Conservation (phyloP, 139 green algal genomes). For the Coelastrella sp. region DNA sequence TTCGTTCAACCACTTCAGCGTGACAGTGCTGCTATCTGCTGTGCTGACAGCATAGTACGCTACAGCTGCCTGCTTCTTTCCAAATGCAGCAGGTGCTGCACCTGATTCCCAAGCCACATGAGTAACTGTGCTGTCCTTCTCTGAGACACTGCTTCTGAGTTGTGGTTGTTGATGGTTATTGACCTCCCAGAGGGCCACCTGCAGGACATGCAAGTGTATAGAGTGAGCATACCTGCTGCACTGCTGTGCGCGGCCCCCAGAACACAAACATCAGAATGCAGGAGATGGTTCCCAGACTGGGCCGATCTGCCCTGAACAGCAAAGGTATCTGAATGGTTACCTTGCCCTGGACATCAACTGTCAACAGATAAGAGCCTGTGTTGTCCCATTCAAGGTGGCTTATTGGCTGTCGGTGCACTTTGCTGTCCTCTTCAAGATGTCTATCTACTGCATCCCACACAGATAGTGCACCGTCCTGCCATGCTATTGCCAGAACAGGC, state of each 20-base stretch:
- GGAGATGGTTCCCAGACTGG: too few species aligned
- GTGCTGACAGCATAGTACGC: slow-evolving; percentile 16
- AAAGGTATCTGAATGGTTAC: slow-evolving; percentile 29
- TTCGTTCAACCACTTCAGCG: slow-evolving; percentile 66
- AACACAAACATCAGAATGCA: too few species aligned
- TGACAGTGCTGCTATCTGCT: slow-evolving; percentile 26
- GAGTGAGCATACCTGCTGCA: too few species aligned
- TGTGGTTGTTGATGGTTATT: slow-evolving; percentile 60
- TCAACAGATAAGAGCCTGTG: slow-evolving; percentile 55
- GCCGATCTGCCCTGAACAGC: background rate
- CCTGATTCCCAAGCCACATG: slow-evolving; percentile 5
- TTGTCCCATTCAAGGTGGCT: slow-evolving; percentile 57
- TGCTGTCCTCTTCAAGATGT: slow-evolving; percentile 68
- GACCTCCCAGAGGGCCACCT: slow-evolving; percentile 66
- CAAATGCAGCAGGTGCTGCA: background rate
- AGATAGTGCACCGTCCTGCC: slow-evolving; percentile 71
- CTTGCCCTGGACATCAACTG: slow-evolving; percentile 60
- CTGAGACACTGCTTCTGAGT: slow-evolving; percentile 51
- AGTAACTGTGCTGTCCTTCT: slow-evolving; percentile 48
- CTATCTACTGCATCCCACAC: slow-evolving; percentile 69
- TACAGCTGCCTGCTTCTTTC: background rate
- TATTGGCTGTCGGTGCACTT: slow-evolving; percentile 60
- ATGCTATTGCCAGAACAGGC: slow-evolving; percentile 69
- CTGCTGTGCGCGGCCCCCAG: too few species aligned
- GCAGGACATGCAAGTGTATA: background rate